These are phyloP conservation scores for Beauveria bassiana DNA, from an alignment of 2,329 filamentous ascomycete species.

Conservation along the genomic window DNA sequence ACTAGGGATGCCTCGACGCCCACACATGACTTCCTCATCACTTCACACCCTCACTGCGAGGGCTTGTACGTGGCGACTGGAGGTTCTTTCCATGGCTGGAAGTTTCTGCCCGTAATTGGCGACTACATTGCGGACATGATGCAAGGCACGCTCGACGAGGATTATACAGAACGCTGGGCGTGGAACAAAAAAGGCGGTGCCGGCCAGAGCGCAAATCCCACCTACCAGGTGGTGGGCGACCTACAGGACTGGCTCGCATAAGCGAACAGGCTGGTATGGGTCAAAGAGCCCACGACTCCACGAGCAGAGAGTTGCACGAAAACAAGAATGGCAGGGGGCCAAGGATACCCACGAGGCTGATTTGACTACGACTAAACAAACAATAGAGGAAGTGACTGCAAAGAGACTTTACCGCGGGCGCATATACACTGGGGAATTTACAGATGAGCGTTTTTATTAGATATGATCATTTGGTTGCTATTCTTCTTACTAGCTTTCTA, in stretches of 20 bases:
- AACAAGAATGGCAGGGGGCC: no score
- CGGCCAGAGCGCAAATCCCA: constrained; percentile 34
- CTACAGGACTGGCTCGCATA: constrained; percentile 24
- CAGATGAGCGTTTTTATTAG: no score
- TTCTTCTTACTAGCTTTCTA: no score
- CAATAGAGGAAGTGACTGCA: no score
- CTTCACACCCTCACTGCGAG: constrained; percentile 38
- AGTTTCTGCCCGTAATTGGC: constrained; percentile 56
- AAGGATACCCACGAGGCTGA: no score
- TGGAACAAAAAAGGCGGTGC: constrained; percentile 37
- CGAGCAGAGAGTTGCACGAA: neutral
- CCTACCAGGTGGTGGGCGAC: constrained; percentile 33
- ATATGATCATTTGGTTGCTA: no score
- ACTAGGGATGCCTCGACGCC: constrained; percentile 54
- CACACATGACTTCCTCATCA: constrained; percentile 55
- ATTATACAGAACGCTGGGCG: constrained; percentile 34
- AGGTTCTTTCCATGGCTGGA: constrained; percentile 58
- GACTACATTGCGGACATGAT: constrained; percentile 48
- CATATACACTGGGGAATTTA: no score
- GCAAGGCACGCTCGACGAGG: constrained; percentile 30
- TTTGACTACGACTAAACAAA: no score
- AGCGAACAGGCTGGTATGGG: neutral
- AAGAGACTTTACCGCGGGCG: no score
- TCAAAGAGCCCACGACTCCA: neutral
- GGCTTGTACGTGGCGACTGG: constrained; percentile 54